Percentiles rank a stretch among this genome's conserved stretches.
phyloP scores from a whole-genome alignment of 1,284 basidiomycete species.

The Thelephora terrestris region DNA sequence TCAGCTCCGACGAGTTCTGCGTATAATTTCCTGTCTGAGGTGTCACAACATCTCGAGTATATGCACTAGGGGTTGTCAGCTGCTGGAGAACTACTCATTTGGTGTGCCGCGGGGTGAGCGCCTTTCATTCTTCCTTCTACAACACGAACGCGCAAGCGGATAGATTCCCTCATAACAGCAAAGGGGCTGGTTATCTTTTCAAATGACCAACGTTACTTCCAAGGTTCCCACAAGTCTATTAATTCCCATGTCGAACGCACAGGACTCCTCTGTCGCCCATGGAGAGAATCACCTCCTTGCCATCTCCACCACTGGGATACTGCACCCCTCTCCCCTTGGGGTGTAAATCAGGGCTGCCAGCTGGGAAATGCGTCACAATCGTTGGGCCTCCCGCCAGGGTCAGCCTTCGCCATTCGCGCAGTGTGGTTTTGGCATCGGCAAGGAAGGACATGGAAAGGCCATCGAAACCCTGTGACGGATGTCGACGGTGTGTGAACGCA shows the following conservation, averaged over 20 bases:
- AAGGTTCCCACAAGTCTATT: constrained; percentile 29
- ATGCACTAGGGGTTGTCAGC: constrained; percentile 73
- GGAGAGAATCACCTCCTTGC: constrained; percentile 85
- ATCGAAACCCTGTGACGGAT: constrained; percentile 64
- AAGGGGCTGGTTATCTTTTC: constrained; percentile 52
- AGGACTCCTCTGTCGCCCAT: constrained; percentile 43
- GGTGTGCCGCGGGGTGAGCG: constrained; percentile 83
- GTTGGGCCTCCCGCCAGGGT: constrained; percentile 76
- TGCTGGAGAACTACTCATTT: constrained; percentile 76
- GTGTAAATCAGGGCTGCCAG: constrained; percentile 79
- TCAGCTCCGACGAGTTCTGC: constrained; percentile 33
- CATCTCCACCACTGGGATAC: constrained; percentile 73
- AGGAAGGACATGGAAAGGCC: constrained; percentile 35
- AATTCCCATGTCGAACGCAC: constrained; percentile 13
- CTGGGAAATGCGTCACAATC: constrained; percentile 75
- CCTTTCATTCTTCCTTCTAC: constrained; percentile 3
- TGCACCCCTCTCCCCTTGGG: constrained; percentile 85
- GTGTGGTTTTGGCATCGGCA: constrained; percentile 56
- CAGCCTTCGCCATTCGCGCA: constrained; percentile 51
- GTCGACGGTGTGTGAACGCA: constrained; percentile 39
- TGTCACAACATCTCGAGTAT: constrained; percentile 74
- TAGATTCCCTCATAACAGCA: constrained; percentile 72
- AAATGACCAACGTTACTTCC: constrained; percentile 60
- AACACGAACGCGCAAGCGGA: constrained; percentile 36
- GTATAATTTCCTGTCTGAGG: constrained; percentile 59